Evolutionary conservation across 129 eudicot genomes (phyloP).

Genomic region (Flaveria trinervia): DNA sequence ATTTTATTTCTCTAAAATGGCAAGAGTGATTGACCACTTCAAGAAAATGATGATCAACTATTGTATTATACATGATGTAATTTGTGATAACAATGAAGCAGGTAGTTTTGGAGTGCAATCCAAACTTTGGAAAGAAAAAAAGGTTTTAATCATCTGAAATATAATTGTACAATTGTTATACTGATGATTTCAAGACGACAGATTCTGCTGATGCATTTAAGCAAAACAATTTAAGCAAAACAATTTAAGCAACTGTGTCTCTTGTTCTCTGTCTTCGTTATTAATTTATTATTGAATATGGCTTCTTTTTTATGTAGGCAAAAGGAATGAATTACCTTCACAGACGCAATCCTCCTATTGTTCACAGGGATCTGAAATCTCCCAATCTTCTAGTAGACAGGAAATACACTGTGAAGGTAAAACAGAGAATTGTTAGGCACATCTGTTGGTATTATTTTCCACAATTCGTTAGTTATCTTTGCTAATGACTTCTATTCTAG

Average conservation of each 20-base stretch:
- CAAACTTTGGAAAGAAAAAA: too few relatives aligned
- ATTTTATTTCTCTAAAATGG: not conserved
- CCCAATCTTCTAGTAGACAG: constrained; percentile 85
- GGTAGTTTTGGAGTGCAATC: not conserved
- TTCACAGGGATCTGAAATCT: constrained; percentile 86
- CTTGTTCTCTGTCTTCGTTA: not conserved
- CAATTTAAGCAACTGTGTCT: not conserved
- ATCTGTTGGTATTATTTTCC: not conserved
- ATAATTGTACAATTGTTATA: too few relatives aligned
- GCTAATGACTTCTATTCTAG: not conserved
- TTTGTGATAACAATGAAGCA: not conserved
- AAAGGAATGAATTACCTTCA: constrained; percentile 95
- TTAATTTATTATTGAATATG: not conserved
- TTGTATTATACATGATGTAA: too few relatives aligned
- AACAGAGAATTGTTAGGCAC: constrained; percentile 18
- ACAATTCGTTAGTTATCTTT: not conserved
- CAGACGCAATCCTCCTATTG: constrained; percentile 81
- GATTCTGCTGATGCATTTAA: not conserved
- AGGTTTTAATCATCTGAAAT: too few relatives aligned
- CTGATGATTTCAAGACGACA: not conserved
- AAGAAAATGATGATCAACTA: not conserved
- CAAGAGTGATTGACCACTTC: not conserved
- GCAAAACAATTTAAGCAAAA: not conserved
- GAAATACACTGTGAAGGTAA: constrained; percentile 84
- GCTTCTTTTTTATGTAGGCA: constrained; percentile 47